Conservation (phyloP, 495 filamentous ascomycete species). For the Lasiosphaeris hirsuta region DNA sequence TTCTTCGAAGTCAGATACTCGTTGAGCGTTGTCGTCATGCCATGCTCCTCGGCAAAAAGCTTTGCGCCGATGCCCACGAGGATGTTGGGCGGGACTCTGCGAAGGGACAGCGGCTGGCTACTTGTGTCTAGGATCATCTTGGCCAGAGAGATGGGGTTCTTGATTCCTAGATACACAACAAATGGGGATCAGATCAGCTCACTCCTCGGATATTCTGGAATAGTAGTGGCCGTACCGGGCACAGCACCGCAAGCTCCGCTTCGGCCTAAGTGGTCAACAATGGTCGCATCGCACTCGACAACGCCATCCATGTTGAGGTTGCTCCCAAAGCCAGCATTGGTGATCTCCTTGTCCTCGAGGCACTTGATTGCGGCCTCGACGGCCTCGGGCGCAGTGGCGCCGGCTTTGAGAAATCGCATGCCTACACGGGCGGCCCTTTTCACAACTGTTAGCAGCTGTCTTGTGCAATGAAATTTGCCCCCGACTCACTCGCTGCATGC, state of each 20-base stretch:
- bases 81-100: constrained; percentile 88
- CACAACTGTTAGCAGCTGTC: neutral
- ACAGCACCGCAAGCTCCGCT: constrained; percentile 93
- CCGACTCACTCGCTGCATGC: constrained; percentile 79
- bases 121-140: constrained; percentile 76
- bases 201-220: too few relatives aligned
- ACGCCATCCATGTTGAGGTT: constrained; percentile 86
- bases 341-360: constrained; percentile 90
- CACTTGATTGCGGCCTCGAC: constrained; percentile 84
- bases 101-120: constrained; percentile 66
- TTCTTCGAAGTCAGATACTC: constrained; percentile 72
- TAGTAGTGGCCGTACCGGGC: constrained; percentile 58
- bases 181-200: neutral
- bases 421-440: constrained; percentile 72
- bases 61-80: constrained; percentile 80
- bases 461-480: neutral
- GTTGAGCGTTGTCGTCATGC: constrained; percentile 63
- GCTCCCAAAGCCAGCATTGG: constrained; percentile 93
- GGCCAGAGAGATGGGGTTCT: constrained; percentile 86
- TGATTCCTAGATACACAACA: constrained; percentile 59
- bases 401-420: constrained; percentile 73
- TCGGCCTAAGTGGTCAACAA: constrained; percentile 85
- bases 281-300: constrained; percentile 90
- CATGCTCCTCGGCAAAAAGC: constrained; percentile 76
- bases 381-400: constrained; percentile 81